Percentiles rank a stretch among this genome's conserved stretches.
Evolutionary conservation across 352 stramenopile species (phyloP).

Genomic region (Blastocystis sp.): DNA sequence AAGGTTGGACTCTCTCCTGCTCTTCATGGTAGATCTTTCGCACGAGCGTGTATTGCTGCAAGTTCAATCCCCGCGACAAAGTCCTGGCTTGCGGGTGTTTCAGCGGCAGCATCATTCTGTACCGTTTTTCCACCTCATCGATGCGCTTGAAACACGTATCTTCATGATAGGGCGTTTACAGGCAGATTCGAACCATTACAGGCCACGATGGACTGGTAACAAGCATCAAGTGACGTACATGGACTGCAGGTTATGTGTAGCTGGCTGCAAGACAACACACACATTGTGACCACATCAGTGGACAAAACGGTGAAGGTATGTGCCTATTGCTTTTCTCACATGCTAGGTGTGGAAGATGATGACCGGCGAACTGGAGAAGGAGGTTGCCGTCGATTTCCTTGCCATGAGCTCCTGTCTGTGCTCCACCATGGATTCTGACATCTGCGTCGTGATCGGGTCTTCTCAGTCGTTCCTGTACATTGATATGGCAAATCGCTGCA

Average conservation of each 20-base stretch:
- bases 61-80: slow-evolving; percentile 47
- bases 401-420: slow-evolving; percentile 40
- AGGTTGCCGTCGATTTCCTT: slow-evolving; percentile 40
- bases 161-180: neutral
- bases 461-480: neutral
- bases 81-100: slow-evolving; percentile 64
- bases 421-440: neutral
- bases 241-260: neutral
- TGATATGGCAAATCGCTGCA: neutral
- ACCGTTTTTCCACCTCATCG: slow-evolving; percentile 29
- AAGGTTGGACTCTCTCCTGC: neutral
- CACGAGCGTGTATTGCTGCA: slow-evolving; percentile 65
- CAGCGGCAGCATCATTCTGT: slow-evolving; percentile 42
- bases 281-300: slow-evolving; percentile 57
- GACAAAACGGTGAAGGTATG: slow-evolving; percentile 53
- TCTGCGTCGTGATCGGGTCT: slow-evolving; percentile 31
- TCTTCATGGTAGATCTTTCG: slow-evolving; percentile 17
- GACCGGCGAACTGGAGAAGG: slow-evolving; percentile 18
- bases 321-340: neutral
- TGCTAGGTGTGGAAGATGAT: slow-evolving; percentile 63
- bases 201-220: slow-evolving; percentile 53
- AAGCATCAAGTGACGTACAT: slow-evolving; percentile 25
- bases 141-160: slow-evolving; percentile 14
- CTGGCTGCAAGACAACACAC: slow-evolving; percentile 55
- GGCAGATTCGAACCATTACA: slow-evolving; percentile 34